Percentiles rank a stretch among this genome's conserved stretches.
These are phyloP conservation scores for Aspergillus bertholletiae DNA, from an alignment of 495 filamentous ascomycete species.

Conservation along the genomic window DNA sequence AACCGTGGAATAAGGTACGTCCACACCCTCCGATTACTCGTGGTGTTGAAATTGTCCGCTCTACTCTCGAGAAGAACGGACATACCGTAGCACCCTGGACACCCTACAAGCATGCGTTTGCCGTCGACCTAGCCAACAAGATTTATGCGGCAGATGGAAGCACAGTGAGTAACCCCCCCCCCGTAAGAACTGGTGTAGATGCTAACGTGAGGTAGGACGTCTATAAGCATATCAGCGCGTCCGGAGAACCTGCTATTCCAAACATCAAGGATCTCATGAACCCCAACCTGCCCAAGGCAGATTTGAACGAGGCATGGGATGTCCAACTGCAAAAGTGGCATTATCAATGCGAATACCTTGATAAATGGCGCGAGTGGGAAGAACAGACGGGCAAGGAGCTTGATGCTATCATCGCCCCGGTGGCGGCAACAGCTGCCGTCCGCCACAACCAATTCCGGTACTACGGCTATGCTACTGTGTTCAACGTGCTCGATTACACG, in stretches of 20 bases:
- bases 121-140: constrained; percentile 27
- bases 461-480: constrained; percentile 33
- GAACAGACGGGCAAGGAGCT: constrained; percentile 23
- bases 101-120: constrained; percentile 35
- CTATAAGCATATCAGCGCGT: constrained; percentile 32
- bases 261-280: constrained; percentile 38
- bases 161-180: constrained; percentile 1
- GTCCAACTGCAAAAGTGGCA: constrained; percentile 34
- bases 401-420: constrained; percentile 50
- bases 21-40: constrained; percentile 33
- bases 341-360: constrained; percentile 35
- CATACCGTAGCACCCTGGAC: constrained; percentile 40
- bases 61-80: constrained; percentile 30
- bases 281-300: constrained; percentile 22
- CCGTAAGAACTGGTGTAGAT: no score
- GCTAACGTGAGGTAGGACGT: constrained; percentile 10
- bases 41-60: constrained; percentile 33
- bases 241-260: constrained; percentile 45
- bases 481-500: constrained; percentile 45
- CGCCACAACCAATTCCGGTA: constrained; percentile 31
- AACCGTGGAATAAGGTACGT: constrained; percentile 8
- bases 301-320: constrained; percentile 31
- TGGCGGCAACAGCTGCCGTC: constrained; percentile 39
- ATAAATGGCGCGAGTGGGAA: constrained; percentile 27
- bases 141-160: constrained; percentile 40